Evolutionary conservation across 1,139 yeast species (phyloP), one percentile per base, ranked within the genome.

Genomic region (Hemisphaericaspora xylofermentans): DNA sequence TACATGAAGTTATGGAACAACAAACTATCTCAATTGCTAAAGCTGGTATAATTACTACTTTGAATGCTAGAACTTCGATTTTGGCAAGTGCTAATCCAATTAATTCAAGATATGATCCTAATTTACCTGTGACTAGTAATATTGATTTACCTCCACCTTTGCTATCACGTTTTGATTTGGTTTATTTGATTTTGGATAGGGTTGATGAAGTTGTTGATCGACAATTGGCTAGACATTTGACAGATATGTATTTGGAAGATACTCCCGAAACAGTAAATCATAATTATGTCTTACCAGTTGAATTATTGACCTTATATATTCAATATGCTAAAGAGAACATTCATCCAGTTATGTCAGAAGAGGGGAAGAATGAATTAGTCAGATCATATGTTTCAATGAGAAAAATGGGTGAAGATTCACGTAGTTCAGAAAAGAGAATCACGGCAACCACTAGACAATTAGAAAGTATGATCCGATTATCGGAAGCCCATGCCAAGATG

Each of bases 1-100:
- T 93, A 44, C 99, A 93, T 63, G 98, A 93, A 74, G 98, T 94
- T 17, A 93, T 93, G 98, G 98, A 93, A 71, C 98, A 93, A 63
- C 98, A 93, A 63, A 93, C 98, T 0, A 93, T 93, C 35, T 89
- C 98, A 10, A 88, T 93, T 54, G 98, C 98, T 33, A 93, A 93
- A 59, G 98, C 98, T 0, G 98, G 98, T 43, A 93, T 93, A 57
- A 93, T 91, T 57, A 93, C 98, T 12, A 93, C 98, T 0, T 73
- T 93, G 47, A 93, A 93, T 65, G 98, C 98, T 1, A 78, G 98
- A 64, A 91, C 98, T 0, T 89, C 98, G 0, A 86, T 93, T 50
- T 73, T 93, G 49, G 98, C 98, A 0, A 87, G 96, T 29, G 98
- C 98, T 1, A 93, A 93, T 63, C 98, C 98, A n/a, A 89, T 93